Percentiles rank a stretch among this genome's conserved stretches.
These are phyloP conservation scores for Capsella bursapastoris DNA, from an alignment of 345 rosid species.

Conservation along the genomic window DNA sequence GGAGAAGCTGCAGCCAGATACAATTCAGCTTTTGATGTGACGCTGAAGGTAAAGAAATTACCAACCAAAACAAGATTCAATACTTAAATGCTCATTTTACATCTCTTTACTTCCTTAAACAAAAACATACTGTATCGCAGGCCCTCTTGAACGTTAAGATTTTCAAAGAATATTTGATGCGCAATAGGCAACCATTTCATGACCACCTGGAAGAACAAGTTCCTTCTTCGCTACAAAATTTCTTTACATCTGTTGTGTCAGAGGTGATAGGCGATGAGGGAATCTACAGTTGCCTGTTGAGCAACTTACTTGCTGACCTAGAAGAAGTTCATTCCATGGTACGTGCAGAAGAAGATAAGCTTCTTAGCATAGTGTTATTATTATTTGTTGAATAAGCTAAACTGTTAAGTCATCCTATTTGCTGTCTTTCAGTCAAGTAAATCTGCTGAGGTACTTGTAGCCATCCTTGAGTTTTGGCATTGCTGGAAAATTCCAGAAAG, in stretches of 20 bases:
- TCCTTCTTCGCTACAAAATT: not conserved
- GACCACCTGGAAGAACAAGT: not conserved
- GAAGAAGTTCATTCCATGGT: constrained; percentile 16
- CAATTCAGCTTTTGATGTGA: constrained; percentile 33
- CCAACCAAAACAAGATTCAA: constrained; percentile 1
- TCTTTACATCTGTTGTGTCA: not conserved
- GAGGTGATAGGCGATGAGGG: constrained; percentile 1
- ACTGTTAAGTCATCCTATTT: not conserved
- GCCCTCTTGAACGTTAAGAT: constrained; percentile 12
- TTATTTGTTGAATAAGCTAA: not conserved
- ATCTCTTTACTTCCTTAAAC: not conserved
- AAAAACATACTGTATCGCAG: constrained; percentile 23
- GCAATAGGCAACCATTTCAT: no score
- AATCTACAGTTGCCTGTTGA: not conserved
- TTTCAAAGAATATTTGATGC: no score
- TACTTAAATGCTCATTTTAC: not conserved
- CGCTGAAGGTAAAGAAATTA: constrained; percentile 30
- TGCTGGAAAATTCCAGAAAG: not conserved
- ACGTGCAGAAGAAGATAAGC: not conserved
- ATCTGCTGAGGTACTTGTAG: no score
- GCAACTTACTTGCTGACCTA: constrained; percentile 9
- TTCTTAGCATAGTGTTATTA: not conserved
- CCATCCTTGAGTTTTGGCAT: not conserved
- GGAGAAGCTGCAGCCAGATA: constrained; percentile 21
- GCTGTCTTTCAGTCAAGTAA: not conserved